phyloP scores from a whole-genome alignment of 228 moss, liverwort and hornwort species.

The Sphagnum magellanicum region DNA sequence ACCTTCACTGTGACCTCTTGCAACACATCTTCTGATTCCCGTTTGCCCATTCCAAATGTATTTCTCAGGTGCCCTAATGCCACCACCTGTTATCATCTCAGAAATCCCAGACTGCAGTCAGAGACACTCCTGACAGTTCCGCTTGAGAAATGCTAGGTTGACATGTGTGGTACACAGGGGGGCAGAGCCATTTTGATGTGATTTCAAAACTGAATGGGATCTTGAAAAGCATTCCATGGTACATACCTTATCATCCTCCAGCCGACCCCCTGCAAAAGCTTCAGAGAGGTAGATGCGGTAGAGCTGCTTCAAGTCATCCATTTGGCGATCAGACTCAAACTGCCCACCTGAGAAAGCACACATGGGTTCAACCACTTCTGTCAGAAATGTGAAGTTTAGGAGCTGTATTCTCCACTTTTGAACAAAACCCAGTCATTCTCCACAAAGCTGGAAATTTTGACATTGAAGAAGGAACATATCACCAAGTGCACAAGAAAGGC shows the following conservation, averaged over 20 bases:
- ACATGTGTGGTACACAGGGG: too few relatives aligned
- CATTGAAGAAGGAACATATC: too few relatives aligned
- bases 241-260: slow-evolving; percentile 66
- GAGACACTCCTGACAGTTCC: neutral
- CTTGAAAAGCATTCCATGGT: neutral
- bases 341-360: slow-evolving; percentile 50
- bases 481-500: too few relatives aligned
- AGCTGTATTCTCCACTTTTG: too few relatives aligned
- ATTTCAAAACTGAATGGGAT: too few relatives aligned
- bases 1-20: slow-evolving; percentile 80
- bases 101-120: neutral
- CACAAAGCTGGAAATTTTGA: too few relatives aligned
- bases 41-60: slow-evolving; percentile 93
- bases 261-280: slow-evolving; percentile 63
- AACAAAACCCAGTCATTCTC: too few relatives aligned
- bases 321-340: slow-evolving; percentile 81
- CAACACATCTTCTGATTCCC: slow-evolving; percentile 79
- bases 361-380: neutral
- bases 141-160: too few relatives aligned
- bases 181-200: too few relatives aligned
- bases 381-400: too few relatives aligned
- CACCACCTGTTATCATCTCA: slow-evolving; percentile 34
- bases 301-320: slow-evolving; percentile 95
- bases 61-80: slow-evolving; percentile 78
- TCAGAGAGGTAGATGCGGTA: slow-evolving; percentile 89